Base-by-base conservation (phyloP, 495 filamentous ascomycete species). In the Hypoxylon crocopeplum region DNA sequence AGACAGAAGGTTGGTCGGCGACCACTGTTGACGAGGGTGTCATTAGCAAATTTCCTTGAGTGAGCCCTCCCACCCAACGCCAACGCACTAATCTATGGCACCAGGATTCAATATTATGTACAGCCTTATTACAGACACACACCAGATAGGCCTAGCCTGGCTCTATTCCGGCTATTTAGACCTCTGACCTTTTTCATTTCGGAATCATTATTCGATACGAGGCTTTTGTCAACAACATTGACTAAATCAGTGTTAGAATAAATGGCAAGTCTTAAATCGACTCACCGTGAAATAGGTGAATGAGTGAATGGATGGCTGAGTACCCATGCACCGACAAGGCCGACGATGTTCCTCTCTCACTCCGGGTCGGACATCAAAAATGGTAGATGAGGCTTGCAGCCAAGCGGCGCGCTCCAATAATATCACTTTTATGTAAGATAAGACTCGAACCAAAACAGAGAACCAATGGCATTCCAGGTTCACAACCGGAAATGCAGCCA, bases 1-100 rank as follows among this genome's bases (percentile, higher is more conserved):
- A 39, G 48, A 11, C 42, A 58, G 40, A 37, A 56, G 39, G 27
- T 49, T 64, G 46, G 61, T 64, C 61, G 61, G 37, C 61, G 61
- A 64, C 61, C 61, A 64, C 58, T 46, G 45, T 56, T 44, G 48
- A 59, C 61, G 61, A 64, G 61, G 61, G 61, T 64, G 55, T 36
- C 61, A 59, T 64, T 64, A 59, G 55, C 55, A 56, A 64, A 64
- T 64, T 54, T 58, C 48, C 54, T 52, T 33, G 8, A 4, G 24
- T 27, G 24, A 27, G 24, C 24, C 45, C 37, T 50, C 36, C 48
- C 38, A 42, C 60, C 54, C 44, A 50, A 54, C 20, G 36, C 38
- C 49, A 48, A 41, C 36, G 33, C 61, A 55, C 49, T 59, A 64
- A 59, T 59, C 32, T 50, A 39, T 51, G 22, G 38, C 61, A 56